A percentile compares a stretch with the other conserved stretches of the same genome.
Conservation (phyloP, 345 rosid species). For the Melastoma malabathricum region DNA sequence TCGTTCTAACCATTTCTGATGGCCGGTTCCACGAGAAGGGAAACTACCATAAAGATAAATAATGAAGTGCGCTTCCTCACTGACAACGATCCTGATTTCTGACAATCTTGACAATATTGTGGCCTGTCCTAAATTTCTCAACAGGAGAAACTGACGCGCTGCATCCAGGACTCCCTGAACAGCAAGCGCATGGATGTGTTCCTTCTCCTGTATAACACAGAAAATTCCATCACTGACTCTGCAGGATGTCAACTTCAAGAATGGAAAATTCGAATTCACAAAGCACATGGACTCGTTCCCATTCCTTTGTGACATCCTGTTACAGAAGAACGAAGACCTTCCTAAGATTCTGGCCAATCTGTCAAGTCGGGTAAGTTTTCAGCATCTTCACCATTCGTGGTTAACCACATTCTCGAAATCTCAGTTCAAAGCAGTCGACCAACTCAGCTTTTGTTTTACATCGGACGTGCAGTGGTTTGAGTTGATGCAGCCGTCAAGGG, state of each 20-base stretch:
- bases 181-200: conserved; percentile 89
- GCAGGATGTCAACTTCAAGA: conserved; percentile 41
- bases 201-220: conserved; percentile 55
- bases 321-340: conserved; percentile 70
- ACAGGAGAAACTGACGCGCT: conserved; percentile 53
- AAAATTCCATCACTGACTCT: conserved; percentile 53
- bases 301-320: conserved; percentile 70
- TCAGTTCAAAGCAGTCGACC: neutral
- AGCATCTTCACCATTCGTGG: neutral
- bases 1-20: conserved; percentile 79
- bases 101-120: no score
- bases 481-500: conserved; percentile 64
- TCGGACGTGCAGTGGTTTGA: conserved; percentile 71
- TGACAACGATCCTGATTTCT: no score
- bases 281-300: conserved; percentile 82
- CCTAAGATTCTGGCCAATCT: conserved; percentile 80
- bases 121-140: neutral
- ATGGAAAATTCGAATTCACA: conserved; percentile 26
- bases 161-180: conserved; percentile 60
- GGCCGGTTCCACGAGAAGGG: conserved; percentile 92
- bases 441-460: neutral
- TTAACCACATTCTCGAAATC: neutral
- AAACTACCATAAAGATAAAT: neutral
- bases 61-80: no score
- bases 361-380: conserved; percentile 62